These are phyloP conservation scores for Xanthoparmelia taractica DNA, from an alignment of 495 filamentous ascomycete genomes.

Conservation along the genomic window DNA sequence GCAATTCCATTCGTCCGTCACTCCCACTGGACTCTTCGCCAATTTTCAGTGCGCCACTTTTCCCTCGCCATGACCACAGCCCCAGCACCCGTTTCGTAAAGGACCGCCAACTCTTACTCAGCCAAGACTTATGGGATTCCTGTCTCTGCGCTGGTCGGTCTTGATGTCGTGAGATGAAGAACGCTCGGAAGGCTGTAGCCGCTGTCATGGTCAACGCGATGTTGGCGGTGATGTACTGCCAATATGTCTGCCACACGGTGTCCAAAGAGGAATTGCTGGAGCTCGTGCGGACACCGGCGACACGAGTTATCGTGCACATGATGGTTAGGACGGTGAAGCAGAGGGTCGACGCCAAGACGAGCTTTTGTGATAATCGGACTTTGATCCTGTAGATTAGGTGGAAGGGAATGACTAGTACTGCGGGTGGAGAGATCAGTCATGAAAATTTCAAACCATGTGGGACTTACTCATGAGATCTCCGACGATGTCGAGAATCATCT, in stretches of 20 bases:
- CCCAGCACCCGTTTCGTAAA: conserved; percentile 1
- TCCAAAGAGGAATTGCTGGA: conserved; percentile 12
- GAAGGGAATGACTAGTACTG: conserved; percentile 24
- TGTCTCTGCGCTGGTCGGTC: background rate
- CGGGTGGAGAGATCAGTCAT: background rate
- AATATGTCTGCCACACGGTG: conserved; percentile 22
- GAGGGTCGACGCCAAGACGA: conserved; percentile 22
- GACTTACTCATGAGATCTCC: conserved; percentile 24
- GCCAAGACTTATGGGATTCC: background rate
- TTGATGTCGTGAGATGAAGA: conserved; percentile 17
- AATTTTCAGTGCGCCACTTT: background rate
- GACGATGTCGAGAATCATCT: conserved; percentile 20
- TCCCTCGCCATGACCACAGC: conserved; percentile 4
- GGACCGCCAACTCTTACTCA: conserved; percentile 4
- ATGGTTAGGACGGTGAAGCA: conserved; percentile 24
- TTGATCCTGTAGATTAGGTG: conserved; percentile 23
- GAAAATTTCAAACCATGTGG: background rate
- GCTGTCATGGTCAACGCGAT: conserved; percentile 23
- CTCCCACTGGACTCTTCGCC: conserved; percentile 6
- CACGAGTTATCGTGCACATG: conserved; percentile 18
- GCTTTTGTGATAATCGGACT: conserved; percentile 21
- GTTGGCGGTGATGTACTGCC: conserved; percentile 20
- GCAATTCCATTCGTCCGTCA: conserved; percentile 1
- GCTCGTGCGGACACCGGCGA: conserved; percentile 10
- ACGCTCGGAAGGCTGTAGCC: conserved; percentile 24